Evolutionary conservation across 2,329 filamentous ascomycete species (phyloP).

Genomic region (Leptographium galeiforme): DNA sequence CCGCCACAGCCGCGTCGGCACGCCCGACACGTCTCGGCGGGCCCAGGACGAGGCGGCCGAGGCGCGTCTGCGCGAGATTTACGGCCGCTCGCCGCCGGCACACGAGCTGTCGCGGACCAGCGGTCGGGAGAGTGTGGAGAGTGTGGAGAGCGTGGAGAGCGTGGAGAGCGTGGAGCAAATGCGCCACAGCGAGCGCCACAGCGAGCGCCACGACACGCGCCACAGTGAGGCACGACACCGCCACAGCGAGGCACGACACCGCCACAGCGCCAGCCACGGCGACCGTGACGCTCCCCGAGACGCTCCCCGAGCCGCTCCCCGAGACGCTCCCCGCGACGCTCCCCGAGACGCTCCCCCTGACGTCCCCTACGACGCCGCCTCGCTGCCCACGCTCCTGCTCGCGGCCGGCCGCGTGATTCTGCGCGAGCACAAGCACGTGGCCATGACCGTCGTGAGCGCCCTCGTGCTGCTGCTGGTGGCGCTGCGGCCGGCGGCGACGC

Average conservation of each 20-base stretch:
- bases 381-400: conserved; percentile 38
- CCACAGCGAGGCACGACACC: no score
- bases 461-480: conserved; percentile 38
- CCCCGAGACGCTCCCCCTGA: no score
- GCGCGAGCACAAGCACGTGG: conserved; percentile 44
- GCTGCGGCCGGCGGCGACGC: conserved; percentile 18
- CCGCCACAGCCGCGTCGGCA: conserved; percentile 2
- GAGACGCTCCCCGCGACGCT: no score
- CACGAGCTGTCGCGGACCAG: neutral
- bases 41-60: conserved; percentile 25
- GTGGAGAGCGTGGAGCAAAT: no score
- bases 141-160: conserved; percentile 1
- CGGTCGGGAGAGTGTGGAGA: neutral
- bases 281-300: no score
- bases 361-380: conserved; percentile 30
- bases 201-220: no score
- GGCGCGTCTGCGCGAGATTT: conserved; percentile 40
- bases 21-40: conserved; percentile 17
- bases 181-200: no score
- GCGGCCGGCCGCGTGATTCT: conserved; percentile 40
- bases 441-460: conserved; percentile 39
- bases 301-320: no score
- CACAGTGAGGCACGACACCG: no score
- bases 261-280: no score
- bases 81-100: conserved; percentile 23